Evolutionary conservation across 164 flowering plant species (phyloP), one percentile per base, ranked within the genome.

Genomic region (Euptelea pleiosperma): DNA sequence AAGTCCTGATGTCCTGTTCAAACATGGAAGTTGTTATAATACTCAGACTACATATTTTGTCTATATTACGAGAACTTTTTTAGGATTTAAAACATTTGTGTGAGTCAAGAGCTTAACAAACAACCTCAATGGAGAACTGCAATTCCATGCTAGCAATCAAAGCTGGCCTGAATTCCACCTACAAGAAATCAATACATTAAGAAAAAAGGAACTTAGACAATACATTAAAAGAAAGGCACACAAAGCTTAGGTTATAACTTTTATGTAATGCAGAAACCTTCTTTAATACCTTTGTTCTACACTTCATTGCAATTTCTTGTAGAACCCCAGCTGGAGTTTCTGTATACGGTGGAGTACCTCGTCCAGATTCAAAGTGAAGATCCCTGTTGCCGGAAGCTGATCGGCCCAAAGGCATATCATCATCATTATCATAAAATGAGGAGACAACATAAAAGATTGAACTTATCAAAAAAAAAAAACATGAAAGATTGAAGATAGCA

Each of bases 81-180:
- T 16, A 42, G 3, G 8, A 22, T 45, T 24, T 22, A 24, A 11
- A 45, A 18, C 3, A 16, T 45, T 22, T 21, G 29, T 1, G 2
- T 18, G 10, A 45, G 29, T 45, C 29, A 22, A 45, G 14, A 2
- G 28, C 10, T 18, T 22, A 9, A 22, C 6, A 57, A 64, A 63
- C 30, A 60, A 93, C 99, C 97, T 91, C 93, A 63, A 85, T 55
- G 25, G 74, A 76, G 72, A 94, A 94, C 77, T 81, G 82, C 72
- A 94, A 73, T 22, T 89, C 93, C 34, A 35, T 57, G 61, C 82
- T 73, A 50, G 80, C 70, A 67, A 78, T 78, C 73, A 94, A 62
- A 37, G 74, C 65, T 28, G 82, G 58, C 75, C 75, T 79, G 79
- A 81, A 94, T 60, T 89, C 93, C 74, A 87, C 88, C 99, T 94